Conservation (phyloP, 257 asterid genomes). For the Scutellaria minor region DNA sequence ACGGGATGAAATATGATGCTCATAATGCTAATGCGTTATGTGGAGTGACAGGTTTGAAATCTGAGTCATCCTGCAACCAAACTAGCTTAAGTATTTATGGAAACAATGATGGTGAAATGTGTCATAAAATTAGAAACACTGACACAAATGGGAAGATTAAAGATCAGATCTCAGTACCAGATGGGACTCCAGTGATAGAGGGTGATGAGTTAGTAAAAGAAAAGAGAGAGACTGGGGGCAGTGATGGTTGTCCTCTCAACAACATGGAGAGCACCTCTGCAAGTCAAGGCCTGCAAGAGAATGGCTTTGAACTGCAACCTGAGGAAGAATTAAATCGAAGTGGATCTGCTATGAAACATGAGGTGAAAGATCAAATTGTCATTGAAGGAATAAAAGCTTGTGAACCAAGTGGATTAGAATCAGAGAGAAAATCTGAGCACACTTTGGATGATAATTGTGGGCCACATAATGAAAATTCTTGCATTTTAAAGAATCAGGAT, state of each 20-base stretch:
- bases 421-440: constrained; percentile 44
- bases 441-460: constrained; percentile 41
- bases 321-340: constrained; percentile 44
- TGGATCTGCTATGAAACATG: constrained; percentile 45
- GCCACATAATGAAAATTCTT: constrained; percentile 40
- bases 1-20: constrained; percentile 42
- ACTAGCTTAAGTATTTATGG: constrained; percentile 48
- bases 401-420: constrained; percentile 48
- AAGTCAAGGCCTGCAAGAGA: constrained; percentile 44
- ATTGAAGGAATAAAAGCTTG: constrained; percentile 46
- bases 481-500: constrained; percentile 38
- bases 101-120: constrained; percentile 49
- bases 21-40: constrained; percentile 39
- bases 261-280: constrained; percentile 44
- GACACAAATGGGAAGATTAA: constrained; percentile 51
- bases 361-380: constrained; percentile 43
- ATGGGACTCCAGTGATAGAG: constrained; percentile 43
- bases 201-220: constrained; percentile 41
- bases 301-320: constrained; percentile 40
- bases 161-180: constrained; percentile 45
- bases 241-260: constrained; percentile 40
- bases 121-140: constrained; percentile 37
- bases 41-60: constrained; percentile 56
- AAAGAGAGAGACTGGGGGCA: constrained; percentile 48
- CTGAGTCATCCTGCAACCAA: constrained; percentile 52